Evolutionary conservation across 108 stramenopile genomes (phyloP).

Genomic region (Skeletonema potamos): DNA sequence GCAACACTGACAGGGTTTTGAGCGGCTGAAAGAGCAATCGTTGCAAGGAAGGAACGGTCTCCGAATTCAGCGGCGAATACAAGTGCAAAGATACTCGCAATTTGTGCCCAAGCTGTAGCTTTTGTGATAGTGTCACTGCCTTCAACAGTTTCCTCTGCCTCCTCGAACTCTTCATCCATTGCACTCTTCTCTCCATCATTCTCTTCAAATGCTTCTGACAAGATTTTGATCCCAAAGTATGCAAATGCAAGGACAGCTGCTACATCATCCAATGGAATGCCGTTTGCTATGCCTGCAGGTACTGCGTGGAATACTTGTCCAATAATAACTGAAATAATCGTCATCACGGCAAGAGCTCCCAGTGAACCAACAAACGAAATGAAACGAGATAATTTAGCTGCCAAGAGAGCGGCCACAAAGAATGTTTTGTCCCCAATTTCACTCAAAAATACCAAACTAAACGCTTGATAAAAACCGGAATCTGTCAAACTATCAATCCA

Average conservation of each 20-base stretch:
- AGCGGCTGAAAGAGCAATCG: conserved; percentile 95
- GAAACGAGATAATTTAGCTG: conserved; percentile 82
- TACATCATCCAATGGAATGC: conserved; percentile 90
- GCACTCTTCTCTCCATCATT: conserved; percentile 70
- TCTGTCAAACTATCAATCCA: conserved; percentile 57
- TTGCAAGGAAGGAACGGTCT: conserved; percentile 95
- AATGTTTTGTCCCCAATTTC: conserved; percentile 99
- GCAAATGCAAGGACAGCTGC: conserved; percentile 92
- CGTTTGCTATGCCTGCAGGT: conserved; percentile 72
- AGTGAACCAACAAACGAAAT: conserved; percentile 92
- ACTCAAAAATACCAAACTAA: conserved; percentile 94
- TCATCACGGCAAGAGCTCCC: conserved; percentile 95
- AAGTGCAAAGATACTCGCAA: conserved; percentile 77
- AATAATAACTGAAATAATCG: conserved; percentile 91
- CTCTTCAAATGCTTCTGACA: conserved; percentile 88
- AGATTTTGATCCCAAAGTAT: conserved; percentile 96
- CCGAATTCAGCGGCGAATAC: conserved; percentile 97
- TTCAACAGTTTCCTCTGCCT: conserved; percentile 90
- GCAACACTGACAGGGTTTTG: conserved; percentile 95
- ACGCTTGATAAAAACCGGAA: conserved; percentile 90
- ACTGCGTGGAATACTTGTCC: conserved; percentile 94
- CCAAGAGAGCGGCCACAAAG: conserved; percentile 97
- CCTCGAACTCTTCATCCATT: conserved; percentile 95
- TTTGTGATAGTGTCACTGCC: conserved; percentile 45
- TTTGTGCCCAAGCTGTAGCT: conserved; percentile 56